Evolutionary conservation across 2,329 filamentous ascomycete species (phyloP), one percentile per base, ranked within the genome.

Genomic region (Colletotrichum sojae): DNA sequence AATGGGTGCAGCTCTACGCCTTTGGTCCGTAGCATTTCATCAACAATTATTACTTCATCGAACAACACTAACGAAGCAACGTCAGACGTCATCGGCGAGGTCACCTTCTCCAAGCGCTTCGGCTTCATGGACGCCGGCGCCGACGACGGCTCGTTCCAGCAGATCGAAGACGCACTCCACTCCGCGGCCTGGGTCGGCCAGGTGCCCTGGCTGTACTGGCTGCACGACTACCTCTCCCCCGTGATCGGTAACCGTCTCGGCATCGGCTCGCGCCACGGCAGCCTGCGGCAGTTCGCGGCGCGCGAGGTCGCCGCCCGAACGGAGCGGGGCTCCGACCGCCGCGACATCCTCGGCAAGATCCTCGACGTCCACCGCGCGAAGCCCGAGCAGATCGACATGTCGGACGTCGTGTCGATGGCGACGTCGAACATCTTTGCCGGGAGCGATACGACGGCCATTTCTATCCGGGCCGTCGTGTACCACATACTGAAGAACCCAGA

Each of bases 371-470:
- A 65, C 10, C 25, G 58, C 18, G 55, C 59, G 15, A 65, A 60
- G 5, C 63, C 55, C 12, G 63, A 60, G 6, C 54, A 59, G 18
- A 48, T 65, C 39, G 55, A 65, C 2, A 18, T 20, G 5, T 22
- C 54, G 1, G 55, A 22, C 36, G 13, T 65, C 2, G 48, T 60
- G 2, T 65, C 63, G 1, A 65, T 65, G 63, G 63, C 63, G 9
- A 54, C 46, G 1, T 65, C 63, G 1, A 68, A 68, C 25, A 53
- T 68, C 3, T 56, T 58, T 5, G 65, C 65, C 13, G 65, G 65
- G 5, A 68, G 59, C 13, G 65, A 68, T 25, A 58, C 65, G 12
- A 68, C 65, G 5, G 65, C 65, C 1, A 68, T 63, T 12, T 63
- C 65, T 1, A 51, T 68, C 4, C 59, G 65, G 4, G 25, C 59